phyloP scores from a whole-genome alignment of 768 basidiomycete genomes.

The Lyophyllum semitale region DNA sequence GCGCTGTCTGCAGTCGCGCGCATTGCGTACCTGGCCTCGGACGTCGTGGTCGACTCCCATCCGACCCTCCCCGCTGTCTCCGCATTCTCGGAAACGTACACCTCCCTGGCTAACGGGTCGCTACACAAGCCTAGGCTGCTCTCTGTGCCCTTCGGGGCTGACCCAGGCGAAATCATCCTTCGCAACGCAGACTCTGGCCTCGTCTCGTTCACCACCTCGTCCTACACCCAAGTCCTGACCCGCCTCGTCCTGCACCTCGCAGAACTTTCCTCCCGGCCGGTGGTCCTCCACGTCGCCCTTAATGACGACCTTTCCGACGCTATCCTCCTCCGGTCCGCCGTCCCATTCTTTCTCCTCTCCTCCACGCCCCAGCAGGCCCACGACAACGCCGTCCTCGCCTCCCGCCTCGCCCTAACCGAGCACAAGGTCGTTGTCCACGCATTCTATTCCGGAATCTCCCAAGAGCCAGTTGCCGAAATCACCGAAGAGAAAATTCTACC shows the following conservation, averaged over 20 bases:
- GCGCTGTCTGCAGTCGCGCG: conserved; percentile 54
- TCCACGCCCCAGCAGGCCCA: conserved; percentile 79
- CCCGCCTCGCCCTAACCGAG: conserved; percentile 71
- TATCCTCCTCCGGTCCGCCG: conserved; percentile 73
- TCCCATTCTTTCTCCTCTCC: conserved; percentile 84
- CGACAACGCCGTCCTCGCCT: conserved; percentile 86
- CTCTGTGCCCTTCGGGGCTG: conserved; percentile 62
- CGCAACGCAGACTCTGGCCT: conserved; percentile 46
- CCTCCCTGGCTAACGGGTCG: conserved; percentile 33
- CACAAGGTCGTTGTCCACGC: conserved; percentile 83
- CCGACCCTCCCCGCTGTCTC: conserved; percentile 43
- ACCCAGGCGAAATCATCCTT: conserved; percentile 60
- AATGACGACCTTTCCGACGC: conserved; percentile 71
- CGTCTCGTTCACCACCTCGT: conserved; percentile 59
- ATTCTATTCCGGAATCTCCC: conserved; percentile 55
- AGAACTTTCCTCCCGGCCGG: conserved; percentile 61
- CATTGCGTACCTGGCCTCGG: conserved; percentile 72
- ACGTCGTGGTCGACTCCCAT: conserved; percentile 61
- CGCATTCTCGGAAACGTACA: conserved; percentile 41
- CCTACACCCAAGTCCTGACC: conserved; percentile 53
- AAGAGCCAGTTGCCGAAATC: conserved; percentile 49
- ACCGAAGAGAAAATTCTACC: conserved; percentile 58
- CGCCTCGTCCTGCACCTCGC: conserved; percentile 70
- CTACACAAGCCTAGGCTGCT: conserved; percentile 44
- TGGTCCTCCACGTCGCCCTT: conserved; percentile 74